Conservation (phyloP, 306 rosid species). For the Delonix regia region DNA sequence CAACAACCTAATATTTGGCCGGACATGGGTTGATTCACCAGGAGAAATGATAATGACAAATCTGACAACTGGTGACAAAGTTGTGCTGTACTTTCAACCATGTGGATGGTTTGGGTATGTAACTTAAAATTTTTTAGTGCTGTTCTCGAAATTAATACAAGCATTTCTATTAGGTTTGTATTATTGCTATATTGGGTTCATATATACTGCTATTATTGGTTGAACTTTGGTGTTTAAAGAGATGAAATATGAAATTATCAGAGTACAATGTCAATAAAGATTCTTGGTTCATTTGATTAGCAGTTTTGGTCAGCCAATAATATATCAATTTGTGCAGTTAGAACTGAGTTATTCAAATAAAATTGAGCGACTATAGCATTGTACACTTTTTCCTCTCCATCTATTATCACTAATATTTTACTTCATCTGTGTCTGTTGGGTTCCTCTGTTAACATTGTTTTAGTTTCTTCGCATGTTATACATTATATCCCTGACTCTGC, state of each 20-base stretch:
- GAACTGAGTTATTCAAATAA: background rate
- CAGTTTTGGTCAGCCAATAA: background rate
- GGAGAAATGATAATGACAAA: slow-evolving; percentile 83
- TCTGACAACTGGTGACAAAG: slow-evolving; percentile 82
- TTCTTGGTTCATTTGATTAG: background rate
- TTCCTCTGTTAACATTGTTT: background rate
- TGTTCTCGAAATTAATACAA: background rate
- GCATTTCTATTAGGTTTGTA: background rate
- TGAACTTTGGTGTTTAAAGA: background rate
- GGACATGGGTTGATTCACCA: slow-evolving; percentile 84
- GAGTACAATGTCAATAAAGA: background rate
- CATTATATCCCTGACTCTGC: background rate
- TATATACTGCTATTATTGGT: background rate
- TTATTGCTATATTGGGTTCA: background rate
- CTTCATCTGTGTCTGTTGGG: background rate
- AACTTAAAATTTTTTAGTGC: background rate
- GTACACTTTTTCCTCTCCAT: background rate
- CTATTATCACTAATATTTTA: background rate
- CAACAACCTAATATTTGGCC: slow-evolving; percentile 78
- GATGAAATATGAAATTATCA: background rate
- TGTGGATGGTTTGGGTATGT: slow-evolving; percentile 91
- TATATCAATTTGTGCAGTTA: background rate
- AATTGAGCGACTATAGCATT: background rate
- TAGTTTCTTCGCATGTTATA: background rate
- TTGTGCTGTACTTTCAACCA: slow-evolving; percentile 74